phyloP scores from a whole-genome alignment of 2,329 filamentous ascomycete species.

The Colletotrichum lindemuthianum region DNA sequence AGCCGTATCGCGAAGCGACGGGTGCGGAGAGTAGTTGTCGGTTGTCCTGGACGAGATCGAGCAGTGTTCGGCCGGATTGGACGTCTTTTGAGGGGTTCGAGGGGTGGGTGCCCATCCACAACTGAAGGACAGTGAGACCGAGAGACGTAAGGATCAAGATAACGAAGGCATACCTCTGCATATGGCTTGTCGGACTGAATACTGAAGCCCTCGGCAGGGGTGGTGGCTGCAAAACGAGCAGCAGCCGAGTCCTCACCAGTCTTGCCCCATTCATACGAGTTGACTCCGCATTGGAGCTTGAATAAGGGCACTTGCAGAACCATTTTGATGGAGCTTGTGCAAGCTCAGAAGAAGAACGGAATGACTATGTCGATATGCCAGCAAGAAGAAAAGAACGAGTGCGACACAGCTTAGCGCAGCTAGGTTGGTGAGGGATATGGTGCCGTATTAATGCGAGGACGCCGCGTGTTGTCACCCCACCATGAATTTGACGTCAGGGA shows the following conservation, averaged over 20 bases:
- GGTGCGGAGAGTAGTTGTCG: slow-evolving; percentile 80
- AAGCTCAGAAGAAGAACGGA: slow-evolving; percentile 1
- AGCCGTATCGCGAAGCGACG: slow-evolving; percentile 78
- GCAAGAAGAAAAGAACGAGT: too few species aligned
- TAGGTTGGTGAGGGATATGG: not conserved
- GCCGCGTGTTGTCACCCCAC: slow-evolving; percentile 26
- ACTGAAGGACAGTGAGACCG: slow-evolving; percentile 57
- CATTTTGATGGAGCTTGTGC: slow-evolving; percentile 8
- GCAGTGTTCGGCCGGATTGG: slow-evolving; percentile 82
- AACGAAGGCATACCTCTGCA: slow-evolving; percentile 74
- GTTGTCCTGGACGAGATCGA: slow-evolving; percentile 90
- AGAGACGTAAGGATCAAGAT: not conserved
- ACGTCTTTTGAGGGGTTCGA: slow-evolving; percentile 94
- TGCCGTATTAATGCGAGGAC: slow-evolving; percentile 17
- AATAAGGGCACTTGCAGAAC: slow-evolving; percentile 82
- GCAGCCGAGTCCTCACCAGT: slow-evolving; percentile 87
- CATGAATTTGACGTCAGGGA: slow-evolving; percentile 35
- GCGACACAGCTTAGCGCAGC: too few species aligned
- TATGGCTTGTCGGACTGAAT: slow-evolving; percentile 92
- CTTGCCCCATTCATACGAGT: slow-evolving; percentile 99
- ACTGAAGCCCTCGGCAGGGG: slow-evolving; percentile 76
- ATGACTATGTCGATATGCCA: too few species aligned
- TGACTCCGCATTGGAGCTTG: slow-evolving; percentile 89
- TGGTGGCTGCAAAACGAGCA: slow-evolving; percentile 88
- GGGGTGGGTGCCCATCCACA: slow-evolving; percentile 99